These are phyloP conservation scores for Obba rivulosa DNA, from an alignment of 768 basidiomycete genomes.

Conservation along the genomic window DNA sequence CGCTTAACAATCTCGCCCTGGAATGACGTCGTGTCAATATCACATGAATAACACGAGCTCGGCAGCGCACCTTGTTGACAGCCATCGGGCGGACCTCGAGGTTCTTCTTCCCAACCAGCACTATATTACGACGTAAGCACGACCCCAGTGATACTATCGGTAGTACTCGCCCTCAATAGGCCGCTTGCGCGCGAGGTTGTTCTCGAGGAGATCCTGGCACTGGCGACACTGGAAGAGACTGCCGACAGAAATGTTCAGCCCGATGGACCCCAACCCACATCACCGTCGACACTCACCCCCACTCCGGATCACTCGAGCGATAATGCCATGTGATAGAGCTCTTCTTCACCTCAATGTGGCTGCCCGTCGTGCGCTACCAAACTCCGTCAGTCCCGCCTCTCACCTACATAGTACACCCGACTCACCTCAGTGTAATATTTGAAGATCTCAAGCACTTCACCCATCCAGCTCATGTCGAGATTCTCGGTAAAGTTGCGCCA, in stretches of 20 bases:
- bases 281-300: slow-evolving; percentile 58
- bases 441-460: slow-evolving; percentile 93
- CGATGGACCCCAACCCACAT: background rate
- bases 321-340: slow-evolving; percentile 99
- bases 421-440: slow-evolving; percentile 89
- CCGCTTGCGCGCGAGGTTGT: slow-evolving; percentile 85
- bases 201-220: slow-evolving; percentile 93
- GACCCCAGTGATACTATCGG: background rate
- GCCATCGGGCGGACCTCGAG: slow-evolving; percentile 93
- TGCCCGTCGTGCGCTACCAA: slow-evolving; percentile 80
- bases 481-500: slow-evolving; percentile 91
- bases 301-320: slow-evolving; percentile 87
- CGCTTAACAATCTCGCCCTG: slow-evolving; percentile 95
- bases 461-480: slow-evolving; percentile 97
- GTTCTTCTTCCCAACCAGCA: slow-evolving; percentile 97
- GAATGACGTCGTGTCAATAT: background rate
- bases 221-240: slow-evolving; percentile 94
- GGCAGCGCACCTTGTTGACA: slow-evolving; percentile 69
- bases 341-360: slow-evolving; percentile 95
- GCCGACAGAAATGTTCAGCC: background rate
- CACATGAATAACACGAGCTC: background rate
- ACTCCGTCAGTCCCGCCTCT: slow-evolving; percentile 7
- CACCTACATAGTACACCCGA: slow-evolving; percentile 4
- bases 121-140: slow-evolving; percentile 29
- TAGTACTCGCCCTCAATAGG: slow-evolving; percentile 77